Evolutionary conservation across 192 early-diverging fungal species (phyloP), one percentile per base, ranked within the genome.

Genomic region (Umbelopsis ramanniana): DNA sequence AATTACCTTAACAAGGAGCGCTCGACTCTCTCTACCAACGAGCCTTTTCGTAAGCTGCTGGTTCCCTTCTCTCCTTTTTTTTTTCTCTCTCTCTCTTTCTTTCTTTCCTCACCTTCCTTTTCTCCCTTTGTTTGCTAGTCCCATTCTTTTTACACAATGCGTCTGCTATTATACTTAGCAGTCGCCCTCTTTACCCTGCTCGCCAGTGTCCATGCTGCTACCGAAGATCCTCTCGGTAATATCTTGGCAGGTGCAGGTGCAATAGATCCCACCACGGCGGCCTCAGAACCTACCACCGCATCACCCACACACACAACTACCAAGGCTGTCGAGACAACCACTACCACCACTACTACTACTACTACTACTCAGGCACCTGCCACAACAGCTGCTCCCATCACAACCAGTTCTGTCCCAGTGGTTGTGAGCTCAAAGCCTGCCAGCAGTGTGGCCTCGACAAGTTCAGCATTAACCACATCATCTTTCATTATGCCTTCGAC

Each of bases 61-160:
- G 29, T 33, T 33, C 19, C 38, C 37, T 38, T 60, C 54, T 43
- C 52, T 70, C 24, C 19, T 52, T 19, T 38, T 29, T 33, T 37
- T 55, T 38, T 38, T 46, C 54, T 43, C 21, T 0, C 19, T 21
- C 43, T n/a, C n/a, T 53, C 37, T n/a, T 29, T 45, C 35, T 21
- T 35, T 71, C 35, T 22, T 21, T 35, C 11, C 26, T 69, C 23
- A 26, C 33, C 46, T 35, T 53, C 69, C 14, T 54, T 11, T 21
- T 26, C 50, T 26, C 38, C 33, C 37, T 50, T 43, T 45, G 38
- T 43, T 71, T 71, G 8, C 43, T 55, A 19, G 22, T 46, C 53
- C 53, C 52, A 45, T 23, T 46, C 53, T 57, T 71, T 70, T 70
- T 70, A 45, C n/a, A 63, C 8, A 63, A 63, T 63, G 57, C 57